phyloP scores from a whole-genome alignment of 2,329 filamentous ascomycete species.

The Orbilia oligospora region DNA sequence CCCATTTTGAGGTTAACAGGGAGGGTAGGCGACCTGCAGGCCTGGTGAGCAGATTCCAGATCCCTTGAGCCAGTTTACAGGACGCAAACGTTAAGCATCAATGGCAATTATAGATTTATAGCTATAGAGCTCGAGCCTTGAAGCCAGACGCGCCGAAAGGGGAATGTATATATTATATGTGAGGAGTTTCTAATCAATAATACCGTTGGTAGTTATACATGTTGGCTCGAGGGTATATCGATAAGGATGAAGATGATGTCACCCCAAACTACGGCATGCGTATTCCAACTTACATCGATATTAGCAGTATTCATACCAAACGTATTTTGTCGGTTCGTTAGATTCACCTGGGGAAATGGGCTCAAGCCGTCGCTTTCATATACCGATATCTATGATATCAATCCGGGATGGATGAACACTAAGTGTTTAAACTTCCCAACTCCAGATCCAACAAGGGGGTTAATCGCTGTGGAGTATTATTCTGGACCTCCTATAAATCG shows the following conservation, averaged over 20 bases:
- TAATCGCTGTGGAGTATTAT: slow-evolving; percentile 12
- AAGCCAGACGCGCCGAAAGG: too few relatives aligned
- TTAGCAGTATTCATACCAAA: background rate
- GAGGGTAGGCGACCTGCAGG: too few relatives aligned
- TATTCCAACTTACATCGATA: background rate
- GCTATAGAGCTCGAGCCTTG: too few relatives aligned
- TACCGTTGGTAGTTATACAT: too few relatives aligned
- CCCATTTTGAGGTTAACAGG: too few relatives aligned
- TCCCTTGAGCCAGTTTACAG: background rate
- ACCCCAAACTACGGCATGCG: background rate
- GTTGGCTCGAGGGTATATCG: background rate
- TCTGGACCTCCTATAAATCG: slow-evolving; percentile 25
- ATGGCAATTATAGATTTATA: too few relatives aligned
- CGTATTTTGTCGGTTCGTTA: background rate
- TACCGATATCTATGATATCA: slow-evolving; percentile 7
- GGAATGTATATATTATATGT: too few relatives aligned
- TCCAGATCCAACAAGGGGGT: background rate
- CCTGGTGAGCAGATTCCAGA: background rate
- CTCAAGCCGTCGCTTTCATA: background rate
- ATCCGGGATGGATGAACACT: slow-evolving; percentile 17
- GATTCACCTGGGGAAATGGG: background rate
- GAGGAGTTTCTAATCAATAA: too few relatives aligned
- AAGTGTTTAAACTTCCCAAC: slow-evolving; percentile 26
- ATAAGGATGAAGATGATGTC: background rate
- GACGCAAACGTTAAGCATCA: background rate